phyloP scores from a whole-genome alignment of 2,329 filamentous ascomycete genomes.

The Alternaria postmessia region DNA sequence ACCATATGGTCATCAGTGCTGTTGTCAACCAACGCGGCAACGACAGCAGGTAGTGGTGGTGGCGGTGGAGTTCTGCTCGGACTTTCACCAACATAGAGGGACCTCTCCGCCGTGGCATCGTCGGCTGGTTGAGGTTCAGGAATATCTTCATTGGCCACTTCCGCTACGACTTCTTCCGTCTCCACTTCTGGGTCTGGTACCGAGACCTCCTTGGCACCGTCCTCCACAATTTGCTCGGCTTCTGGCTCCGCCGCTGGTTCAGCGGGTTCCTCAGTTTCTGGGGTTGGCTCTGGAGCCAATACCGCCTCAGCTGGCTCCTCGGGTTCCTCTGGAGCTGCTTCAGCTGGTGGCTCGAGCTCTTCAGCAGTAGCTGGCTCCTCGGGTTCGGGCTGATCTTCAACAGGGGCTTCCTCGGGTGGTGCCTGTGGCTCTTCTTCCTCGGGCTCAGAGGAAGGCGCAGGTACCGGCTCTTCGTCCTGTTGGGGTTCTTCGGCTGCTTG shows the following conservation, averaged over 20 bases:
- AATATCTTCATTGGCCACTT: background rate
- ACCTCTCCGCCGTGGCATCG: slow-evolving; percentile 3
- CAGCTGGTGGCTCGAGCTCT: background rate
- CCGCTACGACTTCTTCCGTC: background rate
- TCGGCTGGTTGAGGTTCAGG: background rate
- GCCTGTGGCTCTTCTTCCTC: background rate
- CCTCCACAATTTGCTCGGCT: background rate
- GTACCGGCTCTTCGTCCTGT: background rate
- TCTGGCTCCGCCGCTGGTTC: background rate
- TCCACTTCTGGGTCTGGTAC: background rate
- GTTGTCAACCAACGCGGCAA: background rate
- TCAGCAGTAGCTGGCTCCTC: background rate
- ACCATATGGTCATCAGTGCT: slow-evolving; percentile 12
- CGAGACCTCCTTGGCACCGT: background rate
- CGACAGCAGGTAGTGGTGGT: background rate
- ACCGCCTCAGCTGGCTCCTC: background rate
- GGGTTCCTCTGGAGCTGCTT: background rate
- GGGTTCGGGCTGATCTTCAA: background rate
- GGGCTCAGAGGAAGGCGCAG: background rate
- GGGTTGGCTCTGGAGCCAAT: background rate
- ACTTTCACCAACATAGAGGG: slow-evolving; percentile 7
- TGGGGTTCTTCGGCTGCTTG: background rate
- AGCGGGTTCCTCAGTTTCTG: slow-evolving; percentile 1
- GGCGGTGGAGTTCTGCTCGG: background rate
- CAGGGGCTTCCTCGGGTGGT: background rate